These are phyloP conservation scores for Penicillium canescens DNA, from an alignment of 495 filamentous ascomycete genomes.

Conservation along the genomic window DNA sequence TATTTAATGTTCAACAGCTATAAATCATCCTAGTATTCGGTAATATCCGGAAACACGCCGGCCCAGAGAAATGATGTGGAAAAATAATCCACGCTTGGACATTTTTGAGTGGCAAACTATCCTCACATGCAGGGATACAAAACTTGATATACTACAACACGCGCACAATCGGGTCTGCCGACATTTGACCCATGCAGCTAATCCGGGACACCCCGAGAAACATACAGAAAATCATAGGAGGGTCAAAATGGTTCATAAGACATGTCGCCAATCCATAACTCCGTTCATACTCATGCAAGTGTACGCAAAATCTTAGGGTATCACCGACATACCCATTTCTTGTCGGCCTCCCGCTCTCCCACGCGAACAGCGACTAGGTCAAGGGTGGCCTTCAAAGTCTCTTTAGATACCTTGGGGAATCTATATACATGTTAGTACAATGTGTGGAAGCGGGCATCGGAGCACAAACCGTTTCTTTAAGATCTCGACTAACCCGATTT, in stretches of 20 bases:
- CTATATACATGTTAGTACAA: conserved; percentile 28
- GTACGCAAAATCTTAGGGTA: neutral
- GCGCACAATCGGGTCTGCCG: neutral
- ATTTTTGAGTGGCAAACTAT: neutral
- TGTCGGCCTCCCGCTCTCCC: conserved; percentile 60
- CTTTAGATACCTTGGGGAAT: conserved; percentile 72
- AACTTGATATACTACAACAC: neutral
- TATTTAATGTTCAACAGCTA: too few relatives aligned
- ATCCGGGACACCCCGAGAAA: conserved; percentile 3
- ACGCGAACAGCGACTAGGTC: conserved; percentile 67
- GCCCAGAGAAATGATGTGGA: neutral
- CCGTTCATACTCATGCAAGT: conserved; percentile 4
- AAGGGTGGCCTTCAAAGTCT: conserved; percentile 71
- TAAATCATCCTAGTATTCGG: too few relatives aligned
- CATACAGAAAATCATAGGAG: neutral
- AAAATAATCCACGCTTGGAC: neutral
- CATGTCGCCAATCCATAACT: conserved; percentile 2
- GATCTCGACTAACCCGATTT: conserved; percentile 72
- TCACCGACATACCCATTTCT: conserved; percentile 59
- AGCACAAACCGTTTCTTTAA: conserved; percentile 62
- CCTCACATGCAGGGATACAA: conserved; percentile 3
- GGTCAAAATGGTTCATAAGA: conserved; percentile 1
- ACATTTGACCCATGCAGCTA: conserved; percentile 5
- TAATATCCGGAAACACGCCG: too few relatives aligned
- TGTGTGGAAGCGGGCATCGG: neutral